Percentiles rank a stretch among this genome's conserved stretches.
phyloP scores from a whole-genome alignment of 1,284 basidiomycete species.

The Schizopora paradoxa region DNA sequence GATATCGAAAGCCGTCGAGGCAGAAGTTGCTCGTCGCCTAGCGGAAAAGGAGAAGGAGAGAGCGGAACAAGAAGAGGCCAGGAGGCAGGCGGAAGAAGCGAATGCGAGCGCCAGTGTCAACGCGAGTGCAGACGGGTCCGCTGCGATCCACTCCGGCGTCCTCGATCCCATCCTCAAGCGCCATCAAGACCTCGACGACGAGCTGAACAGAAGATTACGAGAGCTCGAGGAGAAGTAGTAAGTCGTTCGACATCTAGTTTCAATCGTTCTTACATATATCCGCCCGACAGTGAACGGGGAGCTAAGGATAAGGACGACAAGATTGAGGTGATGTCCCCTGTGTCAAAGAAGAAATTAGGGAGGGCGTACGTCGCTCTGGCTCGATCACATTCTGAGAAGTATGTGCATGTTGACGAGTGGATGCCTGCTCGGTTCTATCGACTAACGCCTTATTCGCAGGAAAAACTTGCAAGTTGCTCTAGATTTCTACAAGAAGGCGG shows the following conservation, averaged over 20 bases:
- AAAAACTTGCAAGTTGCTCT: constrained; percentile 67
- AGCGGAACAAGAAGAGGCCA: constrained; percentile 24
- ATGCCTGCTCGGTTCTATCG: neutral
- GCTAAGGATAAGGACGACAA: constrained; percentile 52
- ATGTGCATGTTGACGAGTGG: constrained; percentile 15
- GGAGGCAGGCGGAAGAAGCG: constrained; percentile 32
- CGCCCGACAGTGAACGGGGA: constrained; percentile 44
- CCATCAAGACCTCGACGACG: constrained; percentile 60
- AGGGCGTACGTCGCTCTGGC: constrained; percentile 71
- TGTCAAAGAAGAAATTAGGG: constrained; percentile 70
- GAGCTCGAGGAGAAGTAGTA: constrained; percentile 71
- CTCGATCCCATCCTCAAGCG: constrained; percentile 55
- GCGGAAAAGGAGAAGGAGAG: constrained; percentile 51
- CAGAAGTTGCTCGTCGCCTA: constrained; percentile 61
- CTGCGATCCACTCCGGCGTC: constrained; percentile 46
- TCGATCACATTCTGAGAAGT: constrained; percentile 73
- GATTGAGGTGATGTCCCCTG: constrained; percentile 59
- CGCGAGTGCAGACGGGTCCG: constrained; percentile 17
- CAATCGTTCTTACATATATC: constrained; percentile 16
- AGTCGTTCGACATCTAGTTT: constrained; percentile 24
- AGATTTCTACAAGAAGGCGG: constrained; percentile 70
- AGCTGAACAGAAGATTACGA: constrained; percentile 53
- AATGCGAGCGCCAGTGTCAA: constrained; percentile 22
- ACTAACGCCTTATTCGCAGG: constrained; percentile 32
- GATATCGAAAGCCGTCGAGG: constrained; percentile 69